Base-by-base conservation (phyloP, 768 basidiomycete genomes). In the Naganishia friedmannii region DNA sequence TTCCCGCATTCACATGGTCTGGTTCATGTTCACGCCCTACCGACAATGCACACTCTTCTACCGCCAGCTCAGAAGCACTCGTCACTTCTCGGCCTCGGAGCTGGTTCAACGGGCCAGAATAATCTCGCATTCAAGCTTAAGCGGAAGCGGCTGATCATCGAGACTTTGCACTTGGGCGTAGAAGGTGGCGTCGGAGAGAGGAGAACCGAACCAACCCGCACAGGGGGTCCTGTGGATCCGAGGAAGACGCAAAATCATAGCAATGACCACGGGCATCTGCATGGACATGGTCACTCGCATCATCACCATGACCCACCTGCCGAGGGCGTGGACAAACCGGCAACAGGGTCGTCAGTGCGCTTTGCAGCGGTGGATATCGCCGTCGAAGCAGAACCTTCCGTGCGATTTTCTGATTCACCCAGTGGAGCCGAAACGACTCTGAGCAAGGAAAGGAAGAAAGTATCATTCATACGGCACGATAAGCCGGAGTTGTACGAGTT, bases 71-170 rank as follows among this genome's bases (percentile, higher is more conserved):
- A 93, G 74, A 89, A 86, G 74, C 88, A 88, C 72, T 98, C 94
- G 6, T 85, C 86, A 6, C 84, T 99, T 54, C 88, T 95, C 13
- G 93, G 92, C 15, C 83, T 95, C 57, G 83, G 82, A 15, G 85
- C 75, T 21, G 78, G 88, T 0, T 66, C 63, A n/a, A 58, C 66
- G 23, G 90, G 93, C 9, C 94, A 97, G 79, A 98, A 98, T 82
- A 97, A 98, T 76, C 85, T 99, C 9, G 93, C 90, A 15, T 99
- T 98, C 85, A 90, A 89, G 78, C 90, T 91, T 76, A 96, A 89
- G 76, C 84, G 94, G 74, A 92, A 90, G 78, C 84, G 92, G 60
- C 84, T 97, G 68, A 83, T 94, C 26, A 87, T 98, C 74, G 95
- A 97, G 83, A 97, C 93, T 29, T 83, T 97, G 70, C 92, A 95